Evolutionary conservation across 1,284 basidiomycete genomes (phyloP).

Genomic region (Kwoniella shivajii): DNA sequence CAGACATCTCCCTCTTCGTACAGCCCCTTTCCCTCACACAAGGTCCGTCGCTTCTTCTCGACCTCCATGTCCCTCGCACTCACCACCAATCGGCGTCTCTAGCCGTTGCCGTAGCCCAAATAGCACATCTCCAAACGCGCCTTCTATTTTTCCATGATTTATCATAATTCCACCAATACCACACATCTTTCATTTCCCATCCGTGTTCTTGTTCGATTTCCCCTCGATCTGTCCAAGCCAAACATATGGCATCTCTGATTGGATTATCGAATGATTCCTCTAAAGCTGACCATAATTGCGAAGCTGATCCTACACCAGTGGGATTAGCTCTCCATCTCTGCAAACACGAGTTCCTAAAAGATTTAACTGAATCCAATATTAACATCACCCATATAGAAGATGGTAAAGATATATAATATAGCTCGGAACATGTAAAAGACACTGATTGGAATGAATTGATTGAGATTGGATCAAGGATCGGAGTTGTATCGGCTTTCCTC

Average conservation of each 20-base stretch:
- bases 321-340: slow-evolving; percentile 28
- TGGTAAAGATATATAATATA: slow-evolving; percentile 15
- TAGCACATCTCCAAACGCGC: slow-evolving; percentile 31
- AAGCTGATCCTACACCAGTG: slow-evolving; percentile 16
- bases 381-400: slow-evolving; percentile 17
- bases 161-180: slow-evolving; percentile 27
- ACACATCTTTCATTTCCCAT: slow-evolving; percentile 22
- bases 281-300: slow-evolving; percentile 11
- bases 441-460: slow-evolving; percentile 20
- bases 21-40: too few relatives aligned
- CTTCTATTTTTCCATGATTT: slow-evolving; percentile 24
- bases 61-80: slow-evolving; percentile 1
- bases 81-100: slow-evolving; percentile 33
- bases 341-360: slow-evolving; percentile 9
- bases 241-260: neutral
- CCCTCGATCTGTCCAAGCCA: neutral
- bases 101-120: slow-evolving; percentile 26
- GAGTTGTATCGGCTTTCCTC: neutral
- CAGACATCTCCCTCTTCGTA: too few relatives aligned
- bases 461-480: slow-evolving; percentile 6
- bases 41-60: too few relatives aligned
- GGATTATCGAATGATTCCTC: slow-evolving; percentile 20
- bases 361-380: slow-evolving; percentile 10
- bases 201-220: too few relatives aligned
- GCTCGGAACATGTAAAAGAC: slow-evolving; percentile 7